Percentiles rank a stretch among this genome's conserved stretches.
Conservation (phyloP, 2,329 filamentous ascomycete genomes). For the Blastomyces gilchristii region DNA sequence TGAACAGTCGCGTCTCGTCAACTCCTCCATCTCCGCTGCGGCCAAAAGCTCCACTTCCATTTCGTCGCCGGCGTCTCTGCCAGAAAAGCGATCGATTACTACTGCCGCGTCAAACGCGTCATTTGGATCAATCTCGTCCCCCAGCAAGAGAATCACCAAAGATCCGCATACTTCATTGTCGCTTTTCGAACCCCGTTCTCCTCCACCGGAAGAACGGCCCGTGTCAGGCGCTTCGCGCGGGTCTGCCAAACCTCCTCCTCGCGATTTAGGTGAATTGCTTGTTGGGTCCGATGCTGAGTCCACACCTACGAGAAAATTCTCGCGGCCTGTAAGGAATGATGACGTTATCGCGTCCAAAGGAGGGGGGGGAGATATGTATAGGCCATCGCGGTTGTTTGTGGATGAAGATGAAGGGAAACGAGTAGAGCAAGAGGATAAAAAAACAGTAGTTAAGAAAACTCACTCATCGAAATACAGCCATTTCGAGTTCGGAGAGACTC, state of each 20-base stretch:
- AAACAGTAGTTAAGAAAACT: conserved; percentile 40
- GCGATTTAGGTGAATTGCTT: conserved; percentile 61
- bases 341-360: conserved; percentile 33
- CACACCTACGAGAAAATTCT: conserved; percentile 17
- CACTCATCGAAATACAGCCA: conserved; percentile 75
- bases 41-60: conserved; percentile 20
- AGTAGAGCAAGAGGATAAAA: conserved; percentile 36
- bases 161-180: conserved; percentile 53
- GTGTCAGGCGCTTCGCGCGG: conserved; percentile 53
- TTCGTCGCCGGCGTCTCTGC: conserved; percentile 15
- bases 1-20: conserved; percentile 72
- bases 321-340: not conserved
- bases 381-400: conserved; percentile 47
- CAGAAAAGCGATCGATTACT: conserved; percentile 13
- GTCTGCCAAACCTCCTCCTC: conserved; percentile 60
- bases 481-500: conserved; percentile 60
- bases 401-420: conserved; percentile 38
- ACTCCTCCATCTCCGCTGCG: conserved; percentile 37
- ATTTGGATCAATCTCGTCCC: conserved; percentile 20
- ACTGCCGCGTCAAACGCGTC: conserved; percentile 3
- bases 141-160: conserved; percentile 33
- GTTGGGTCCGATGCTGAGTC: conserved; percentile 33
- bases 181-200: conserved; percentile 60
- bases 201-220: conserved; percentile 41
- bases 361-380: conserved; percentile 43